Evolutionary conservation across 805 yeast genomes (phyloP), one percentile per base, ranked within the genome.

Genomic region (Metschnikowia kofuensis): DNA sequence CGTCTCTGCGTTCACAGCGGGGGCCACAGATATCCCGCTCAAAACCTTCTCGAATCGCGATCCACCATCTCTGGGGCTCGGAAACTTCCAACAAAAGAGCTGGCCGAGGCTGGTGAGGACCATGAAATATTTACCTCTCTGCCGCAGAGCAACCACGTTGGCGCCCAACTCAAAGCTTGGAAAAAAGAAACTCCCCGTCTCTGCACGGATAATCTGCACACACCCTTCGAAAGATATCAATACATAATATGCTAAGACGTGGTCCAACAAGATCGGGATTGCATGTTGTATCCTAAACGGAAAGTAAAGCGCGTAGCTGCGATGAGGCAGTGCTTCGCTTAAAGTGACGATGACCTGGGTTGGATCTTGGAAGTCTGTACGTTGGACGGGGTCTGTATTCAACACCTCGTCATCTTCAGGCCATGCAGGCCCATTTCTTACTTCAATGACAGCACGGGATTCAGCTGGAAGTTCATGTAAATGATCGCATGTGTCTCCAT

Each of bases 181-280:
- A 42, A 69, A 59, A 1, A 74, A 52, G 29, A 68, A 67, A 26
- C 75, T 59, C 0, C 87, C 87, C 7, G 74, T 55, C 7, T 65
- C 62, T 0, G 77, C 69, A 1, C 77, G 63, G 7, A 76, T 56
- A 0, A 81, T 53, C 51, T 77, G 74, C 12, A 84, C 55, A 0
- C 80, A 64, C 0, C 90, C 90, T 30, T 76, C 70, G 41, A 83
- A 83, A 0, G 88, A 81, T 0, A 84, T 73, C 21, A 82, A 60
- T 10, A 77, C 77, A 71, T 84, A 78, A 56, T 69, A 82, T 13
- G 60, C 56, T 9, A 72, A 67, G 26, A 57, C 56, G 3, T 65
- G 60, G 35, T 63, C 65, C 27, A 75, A 46, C 6, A 68, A 50
- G 6, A 73, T 49, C 2, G 77, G 76, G 2, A 67, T 48, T n/a